Percentiles rank a stretch among this genome's conserved stretches.
Evolutionary conservation across 1,284 basidiomycete genomes (phyloP).

Genomic region (Bondarzewia mesenterica): DNA sequence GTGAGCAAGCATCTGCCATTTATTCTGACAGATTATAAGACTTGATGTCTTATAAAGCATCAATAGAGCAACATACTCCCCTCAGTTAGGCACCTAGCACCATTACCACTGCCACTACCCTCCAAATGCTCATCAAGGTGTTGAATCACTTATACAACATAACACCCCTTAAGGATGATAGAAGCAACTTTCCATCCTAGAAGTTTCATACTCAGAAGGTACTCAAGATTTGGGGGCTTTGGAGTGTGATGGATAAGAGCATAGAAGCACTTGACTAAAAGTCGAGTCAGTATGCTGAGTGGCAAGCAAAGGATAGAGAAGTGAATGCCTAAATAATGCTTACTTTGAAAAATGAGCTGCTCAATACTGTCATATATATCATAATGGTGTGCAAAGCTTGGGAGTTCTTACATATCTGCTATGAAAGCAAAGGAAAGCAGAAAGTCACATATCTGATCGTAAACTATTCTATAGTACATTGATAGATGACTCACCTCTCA

Average conservation of each 20-base stretch:
- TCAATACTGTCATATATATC: constrained; percentile 11
- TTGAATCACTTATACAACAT: constrained; percentile 11
- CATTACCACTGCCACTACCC: too few species aligned
- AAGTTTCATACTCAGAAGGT: constrained; percentile 12
- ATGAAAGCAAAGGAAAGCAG: constrained; percentile 15
- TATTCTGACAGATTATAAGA: too few species aligned
- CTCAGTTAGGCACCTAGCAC: too few species aligned
- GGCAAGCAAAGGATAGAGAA: constrained; percentile 5
- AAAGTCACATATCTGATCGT: constrained; percentile 13
- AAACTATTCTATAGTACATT: too few species aligned
- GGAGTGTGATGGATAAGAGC: constrained; percentile 5
- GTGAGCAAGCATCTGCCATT: too few species aligned
- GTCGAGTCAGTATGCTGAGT: constrained; percentile 9
- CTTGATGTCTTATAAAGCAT: too few species aligned
- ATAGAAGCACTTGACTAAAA: not conserved
- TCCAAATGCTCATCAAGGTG: too few species aligned
- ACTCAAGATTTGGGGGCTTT: constrained; percentile 10
- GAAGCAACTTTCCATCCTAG: constrained; percentile 16
- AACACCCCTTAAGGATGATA: constrained; percentile 11
- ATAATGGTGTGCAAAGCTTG: constrained; percentile 8
- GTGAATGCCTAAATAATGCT: constrained; percentile 15
- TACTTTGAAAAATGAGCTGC: constrained; percentile 15
- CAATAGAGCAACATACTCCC: too few species aligned
- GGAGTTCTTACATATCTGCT: constrained; percentile 11
- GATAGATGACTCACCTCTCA: too few species aligned